Base-by-base conservation (phyloP, 2,329 filamentous ascomycete species). In the Chaetomium olivaceum region DNA sequence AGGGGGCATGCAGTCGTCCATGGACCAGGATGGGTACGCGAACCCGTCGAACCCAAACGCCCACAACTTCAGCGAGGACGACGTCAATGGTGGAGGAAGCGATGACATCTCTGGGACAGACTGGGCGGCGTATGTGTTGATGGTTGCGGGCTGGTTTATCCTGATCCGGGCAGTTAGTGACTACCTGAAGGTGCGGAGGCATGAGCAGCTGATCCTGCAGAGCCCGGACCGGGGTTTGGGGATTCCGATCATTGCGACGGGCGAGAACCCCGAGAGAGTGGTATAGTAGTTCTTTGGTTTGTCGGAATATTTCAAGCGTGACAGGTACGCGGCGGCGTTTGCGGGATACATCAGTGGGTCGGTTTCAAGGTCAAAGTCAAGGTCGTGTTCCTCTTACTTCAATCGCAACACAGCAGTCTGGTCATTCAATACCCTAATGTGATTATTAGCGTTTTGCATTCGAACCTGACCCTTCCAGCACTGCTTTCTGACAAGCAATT, bases 121-220 rank as follows among this genome's bases (percentile, higher is more conserved):
- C 75, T 97, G 92, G 92, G 82, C 97, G 69, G 91, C 93, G 12
- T 99, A 98, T 73, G 82, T 91, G 19, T 79, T 99, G 57, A 99
- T 99, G 95, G 91, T 99, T 74, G 90, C 96, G 1, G 95, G 95
- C 5, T 99, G 95, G 95, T 98, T 98, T 75, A 93, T 99, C 68
- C 82, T 99, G 68, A 98, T 99, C 75, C 87, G 93, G 77, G 89
- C 93, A n/a, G 88, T 97, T 21, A 93, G 90, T 72, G 93, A 98
- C 76, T 99, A 95, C 76, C 80, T 98, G 68, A 87, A 89, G 71
- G 95, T 93, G 46, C 86, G 94, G 75, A 85, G 92, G 74, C 95
- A 98, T 75, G 95, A 99, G 80, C 91, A 95, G 76, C 82, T 99
- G 59, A 92, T 99, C 5, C 80, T 97, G 70, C 93, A 96, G 76